Evolutionary conservation across 495 filamentous ascomycete genomes (phyloP).

Genomic region (Talaromyces thailandensis): DNA sequence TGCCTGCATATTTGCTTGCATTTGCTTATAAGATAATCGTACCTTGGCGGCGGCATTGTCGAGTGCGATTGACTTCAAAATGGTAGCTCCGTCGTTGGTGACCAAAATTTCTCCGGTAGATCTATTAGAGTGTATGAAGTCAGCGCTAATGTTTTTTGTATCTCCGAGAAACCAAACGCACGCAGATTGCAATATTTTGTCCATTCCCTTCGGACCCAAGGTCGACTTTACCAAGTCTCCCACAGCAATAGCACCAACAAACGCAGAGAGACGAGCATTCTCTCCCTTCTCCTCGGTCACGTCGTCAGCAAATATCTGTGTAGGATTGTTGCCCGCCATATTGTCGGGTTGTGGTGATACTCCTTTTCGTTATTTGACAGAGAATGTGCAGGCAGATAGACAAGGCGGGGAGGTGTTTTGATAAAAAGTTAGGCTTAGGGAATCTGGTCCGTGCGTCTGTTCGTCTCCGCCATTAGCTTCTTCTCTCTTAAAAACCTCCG

Average conservation of each 20-base stretch:
- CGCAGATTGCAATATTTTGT: constrained; percentile 98
- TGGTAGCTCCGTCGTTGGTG: constrained; percentile 97
- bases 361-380: neutral
- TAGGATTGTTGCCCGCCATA: constrained; percentile 64
- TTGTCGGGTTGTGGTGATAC: neutral
- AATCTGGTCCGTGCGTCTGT: constrained; percentile 11
- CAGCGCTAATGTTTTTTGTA: constrained; percentile 7
- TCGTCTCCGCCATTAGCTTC: neutral
- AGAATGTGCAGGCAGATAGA: neutral
- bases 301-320: constrained; percentile 97
- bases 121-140: constrained; percentile 28
- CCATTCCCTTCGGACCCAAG: constrained; percentile 96
- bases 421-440: constrained; percentile 6
- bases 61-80: constrained; percentile 96
- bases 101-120: constrained; percentile 97
- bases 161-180: constrained; percentile 34
- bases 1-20: neutral
- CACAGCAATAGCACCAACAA: constrained; percentile 95
- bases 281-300: constrained; percentile 97
- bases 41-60: constrained; percentile 95
- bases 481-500: neutral
- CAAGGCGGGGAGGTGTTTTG: constrained; percentile 6
- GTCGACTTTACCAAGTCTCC: constrained; percentile 97
- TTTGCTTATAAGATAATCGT: neutral
- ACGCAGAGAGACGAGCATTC: constrained; percentile 95